phyloP scores from a whole-genome alignment of 1,284 basidiomycete species.

The Cutaneotrichosporon sp. region DNA sequence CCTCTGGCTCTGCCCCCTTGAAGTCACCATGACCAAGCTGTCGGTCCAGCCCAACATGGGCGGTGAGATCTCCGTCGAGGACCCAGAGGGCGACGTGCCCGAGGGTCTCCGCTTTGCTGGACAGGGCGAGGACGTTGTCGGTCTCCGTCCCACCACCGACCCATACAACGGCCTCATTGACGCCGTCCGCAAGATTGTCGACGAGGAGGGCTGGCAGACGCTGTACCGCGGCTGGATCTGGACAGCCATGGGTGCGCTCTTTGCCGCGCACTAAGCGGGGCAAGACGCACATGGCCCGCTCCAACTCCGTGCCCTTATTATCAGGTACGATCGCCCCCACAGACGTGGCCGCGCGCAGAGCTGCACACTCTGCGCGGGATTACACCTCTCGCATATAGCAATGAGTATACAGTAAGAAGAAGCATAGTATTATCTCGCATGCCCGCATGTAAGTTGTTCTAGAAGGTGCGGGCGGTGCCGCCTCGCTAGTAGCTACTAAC shows the following conservation, averaged over 20 bases:
- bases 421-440: background rate
- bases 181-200: conserved; percentile 69
- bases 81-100: conserved; percentile 57
- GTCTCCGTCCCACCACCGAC: conserved; percentile 73
- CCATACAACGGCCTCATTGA: conserved; percentile 76
- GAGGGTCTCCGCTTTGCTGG: conserved; percentile 60
- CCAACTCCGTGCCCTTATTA: too few relatives aligned
- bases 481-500: too few relatives aligned
- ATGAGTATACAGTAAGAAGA: background rate
- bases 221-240: conserved; percentile 85
- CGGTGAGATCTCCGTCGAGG: conserved; percentile 54
- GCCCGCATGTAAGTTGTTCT: background rate
- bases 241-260: conserved; percentile 62
- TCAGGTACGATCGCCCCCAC: too few relatives aligned
- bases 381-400: background rate
- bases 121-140: conserved; percentile 79
- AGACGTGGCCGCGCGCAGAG: background rate
- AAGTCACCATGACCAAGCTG: conserved; percentile 73
- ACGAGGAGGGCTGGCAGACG: conserved; percentile 72
- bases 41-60: conserved; percentile 79
- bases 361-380: background rate
- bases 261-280: conserved; percentile 2
- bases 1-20: conserved; percentile 66
- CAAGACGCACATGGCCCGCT: too few relatives aligned
- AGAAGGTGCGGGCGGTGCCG: too few relatives aligned